Percentiles rank a stretch among this genome's conserved stretches.
Conservation (phyloP, 2,329 filamentous ascomycete genomes). For the Dactylonectria macrodidyma region DNA sequence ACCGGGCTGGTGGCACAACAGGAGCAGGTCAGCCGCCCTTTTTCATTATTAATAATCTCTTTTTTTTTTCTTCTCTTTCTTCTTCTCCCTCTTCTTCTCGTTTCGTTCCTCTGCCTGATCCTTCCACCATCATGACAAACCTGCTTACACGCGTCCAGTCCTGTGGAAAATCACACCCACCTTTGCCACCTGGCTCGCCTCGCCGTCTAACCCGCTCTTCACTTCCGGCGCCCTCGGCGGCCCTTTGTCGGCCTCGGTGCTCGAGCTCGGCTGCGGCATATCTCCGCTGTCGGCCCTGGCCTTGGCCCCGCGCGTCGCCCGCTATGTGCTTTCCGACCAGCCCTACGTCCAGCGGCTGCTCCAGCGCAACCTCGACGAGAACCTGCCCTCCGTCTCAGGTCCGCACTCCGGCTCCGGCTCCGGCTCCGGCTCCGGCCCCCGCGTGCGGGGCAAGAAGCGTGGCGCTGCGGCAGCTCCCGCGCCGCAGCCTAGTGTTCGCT, state of each 20-base stretch:
- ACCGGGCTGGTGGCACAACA: conserved; percentile 73
- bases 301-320: conserved; percentile 71
- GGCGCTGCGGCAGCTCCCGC: neutral
- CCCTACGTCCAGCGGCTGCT: conserved; percentile 84
- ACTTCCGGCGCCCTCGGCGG: conserved; percentile 60
- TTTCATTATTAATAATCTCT: too few species aligned
- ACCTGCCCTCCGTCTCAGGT: conserved; percentile 52
- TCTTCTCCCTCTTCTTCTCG: neutral
- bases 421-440: conserved; percentile 27
- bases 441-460: conserved; percentile 38
- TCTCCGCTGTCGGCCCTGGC: conserved; percentile 83
- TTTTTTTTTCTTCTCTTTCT: neutral
- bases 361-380: conserved; percentile 81
- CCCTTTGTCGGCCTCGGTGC: conserved; percentile 67
- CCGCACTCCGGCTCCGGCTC: conserved; percentile 8
- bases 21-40: conserved; percentile 60
- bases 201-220: conserved; percentile 75
- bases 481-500: conserved; percentile 61
- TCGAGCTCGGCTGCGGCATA: conserved; percentile 93
- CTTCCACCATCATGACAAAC: neutral
- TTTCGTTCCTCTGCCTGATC: neutral
- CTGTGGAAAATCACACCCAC: conserved; percentile 92
- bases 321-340: conserved; percentile 90
- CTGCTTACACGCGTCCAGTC: conserved; percentile 63
- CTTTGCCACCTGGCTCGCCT: conserved; percentile 85